Base-by-base conservation (phyloP, 805 yeast genomes). In the Sugiyamaella lignohabitans region DNA sequence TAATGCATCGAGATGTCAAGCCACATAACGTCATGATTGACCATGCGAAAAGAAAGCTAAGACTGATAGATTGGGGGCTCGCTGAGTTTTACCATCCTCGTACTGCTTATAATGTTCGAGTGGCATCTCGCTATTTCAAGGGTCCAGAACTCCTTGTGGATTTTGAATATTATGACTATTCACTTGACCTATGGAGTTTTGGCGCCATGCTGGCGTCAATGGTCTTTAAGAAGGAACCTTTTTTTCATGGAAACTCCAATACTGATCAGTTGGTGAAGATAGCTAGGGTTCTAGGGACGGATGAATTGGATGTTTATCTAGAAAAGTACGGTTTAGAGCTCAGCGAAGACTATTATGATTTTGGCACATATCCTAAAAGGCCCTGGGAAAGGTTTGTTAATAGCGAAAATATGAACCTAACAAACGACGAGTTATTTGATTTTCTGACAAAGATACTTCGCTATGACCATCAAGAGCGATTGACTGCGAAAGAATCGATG, bases 21-120 rank as follows among this genome's bases (percentile, higher is more conserved):
- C 96, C 96, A 8, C 96, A 87, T 64, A 87, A 87, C 60, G 87
- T 87, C 38, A 87, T 87, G 95, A 87, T 87, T 56, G 95, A 88
- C 66, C 95, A 87, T 51, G 68, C 72, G 21, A 64, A 61, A 40
- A 60, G 66, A 44, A 75, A 74, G 54, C 68, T 88, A 59, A 75
- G 91, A 57, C 75, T 88, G 47, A 88, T 88, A 53, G 96, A 88
- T 68, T 88, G 96, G 96, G 96, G 96, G 14, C 69, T 88, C 51
- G 96, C 96, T 5, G 96, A 88, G 63, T 88, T 85, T 61, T 88
- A 88, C 65, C 96, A 88, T 61, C 82, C 84, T 2, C 93, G 91
- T 3, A 84, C 84, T 42, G 94, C 87, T 55, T 88, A 86, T 67
- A 88, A 88, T 59, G 95, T 87, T 19, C 75, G 96, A 51, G 96